A percentile compares a stretch with the other conserved stretches of the same genome.
Evolutionary conservation across 2,329 filamentous ascomycete genomes (phyloP).

Genomic region (Colletotrichum tofieldiae): DNA sequence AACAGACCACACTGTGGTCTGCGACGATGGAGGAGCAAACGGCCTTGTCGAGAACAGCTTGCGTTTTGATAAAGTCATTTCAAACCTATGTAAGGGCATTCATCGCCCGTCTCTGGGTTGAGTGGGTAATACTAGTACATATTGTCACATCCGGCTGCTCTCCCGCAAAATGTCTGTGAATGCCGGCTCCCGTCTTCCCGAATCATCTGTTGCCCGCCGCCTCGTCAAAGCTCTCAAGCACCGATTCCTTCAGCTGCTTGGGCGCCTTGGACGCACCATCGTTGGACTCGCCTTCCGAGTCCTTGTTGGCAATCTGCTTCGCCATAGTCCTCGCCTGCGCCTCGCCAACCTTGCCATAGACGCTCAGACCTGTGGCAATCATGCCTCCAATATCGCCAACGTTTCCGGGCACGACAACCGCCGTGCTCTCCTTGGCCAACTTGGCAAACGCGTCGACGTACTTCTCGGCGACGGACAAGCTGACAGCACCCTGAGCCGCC

Average conservation of each 20-base stretch:
- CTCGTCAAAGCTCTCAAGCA: conserved; percentile 59
- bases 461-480: conserved; percentile 93
- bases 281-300: conserved; percentile 44
- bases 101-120: conserved; percentile 21
- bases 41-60: neutral
- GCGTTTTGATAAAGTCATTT: conserved; percentile 1
- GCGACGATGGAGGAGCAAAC: no score
- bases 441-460: conserved; percentile 97
- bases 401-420: conserved; percentile 95
- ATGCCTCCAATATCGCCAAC: conserved; percentile 96
- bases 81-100: neutral
- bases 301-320: conserved; percentile 56
- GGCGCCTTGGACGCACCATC: conserved; percentile 42
- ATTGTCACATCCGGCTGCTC: conserved; percentile 37
- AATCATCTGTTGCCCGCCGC: conserved; percentile 52
- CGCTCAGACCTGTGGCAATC: conserved; percentile 96
- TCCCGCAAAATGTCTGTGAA: conserved; percentile 24
- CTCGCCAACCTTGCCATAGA: conserved; percentile 94
- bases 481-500: conserved; percentile 86
- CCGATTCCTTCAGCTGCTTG: conserved; percentile 55
- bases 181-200: conserved; percentile 22
- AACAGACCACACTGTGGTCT: neutral
- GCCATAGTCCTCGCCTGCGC: conserved; percentile 80
- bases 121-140: conserved; percentile 42
- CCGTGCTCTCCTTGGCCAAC: conserved; percentile 94